phyloP scores from a whole-genome alignment of 805 yeast species.

The Wickerhamomyces ciferrii region DNA sequence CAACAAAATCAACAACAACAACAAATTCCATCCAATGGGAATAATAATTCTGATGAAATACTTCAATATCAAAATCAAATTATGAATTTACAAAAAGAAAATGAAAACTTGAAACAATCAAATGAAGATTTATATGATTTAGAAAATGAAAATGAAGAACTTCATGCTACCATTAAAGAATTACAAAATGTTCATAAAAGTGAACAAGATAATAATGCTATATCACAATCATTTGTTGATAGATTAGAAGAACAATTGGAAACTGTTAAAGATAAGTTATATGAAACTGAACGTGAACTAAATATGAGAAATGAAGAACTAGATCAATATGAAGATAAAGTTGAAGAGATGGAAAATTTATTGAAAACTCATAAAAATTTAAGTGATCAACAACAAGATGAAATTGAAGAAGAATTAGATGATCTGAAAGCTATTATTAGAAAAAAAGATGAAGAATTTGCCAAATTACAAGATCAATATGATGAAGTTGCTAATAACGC shows the following conservation, averaged over 20 bases:
- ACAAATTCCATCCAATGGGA: neutral
- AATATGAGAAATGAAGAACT: conserved; percentile 17
- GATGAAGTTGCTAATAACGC: conserved; percentile 2
- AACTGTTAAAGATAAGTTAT: conserved; percentile 5
- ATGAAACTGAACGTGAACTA: conserved; percentile 12
- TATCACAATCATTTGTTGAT: conserved; percentile 7
- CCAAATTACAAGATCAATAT: conserved; percentile 5
- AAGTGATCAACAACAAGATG: conserved; percentile 9
- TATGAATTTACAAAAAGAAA: conserved; percentile 1
- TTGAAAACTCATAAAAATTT: conserved; percentile 1
- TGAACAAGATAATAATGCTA: conserved; percentile 7
- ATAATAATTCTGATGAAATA: neutral
- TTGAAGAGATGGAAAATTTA: conserved; percentile 11
- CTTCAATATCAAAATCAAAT: neutral
- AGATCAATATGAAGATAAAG: conserved; percentile 12
- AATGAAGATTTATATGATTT: conserved; percentile 4
- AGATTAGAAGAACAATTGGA: conserved; percentile 17
- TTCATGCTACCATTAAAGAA: neutral
- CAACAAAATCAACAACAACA: neutral
- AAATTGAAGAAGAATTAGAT: conserved; percentile 8
- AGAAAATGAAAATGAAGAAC: conserved; percentile 6
- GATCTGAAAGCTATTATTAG: conserved; percentile 10
- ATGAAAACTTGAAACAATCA: conserved; percentile 3
- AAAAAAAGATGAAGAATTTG: conserved; percentile 10
- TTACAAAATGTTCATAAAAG: neutral